These are phyloP conservation scores for Alloteropsis angusta DNA, from an alignment of 202 grass and related monocot genomes.

Conservation along the genomic window DNA sequence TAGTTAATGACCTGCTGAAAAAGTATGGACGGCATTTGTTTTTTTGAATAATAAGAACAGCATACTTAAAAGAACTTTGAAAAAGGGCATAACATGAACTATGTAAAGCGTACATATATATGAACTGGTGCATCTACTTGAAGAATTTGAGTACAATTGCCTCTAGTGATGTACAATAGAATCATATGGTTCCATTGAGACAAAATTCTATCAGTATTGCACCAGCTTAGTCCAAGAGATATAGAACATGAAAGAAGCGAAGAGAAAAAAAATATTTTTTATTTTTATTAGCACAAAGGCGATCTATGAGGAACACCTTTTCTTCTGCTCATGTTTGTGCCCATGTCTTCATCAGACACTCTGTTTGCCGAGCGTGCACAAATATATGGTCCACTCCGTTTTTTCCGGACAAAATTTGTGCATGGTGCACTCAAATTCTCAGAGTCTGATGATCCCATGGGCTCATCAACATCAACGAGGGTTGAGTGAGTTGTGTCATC, in stretches of 20 bases:
- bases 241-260: conserved; percentile 29
- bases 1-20: conserved; percentile 11
- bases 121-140: conserved; percentile 37
- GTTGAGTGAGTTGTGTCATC: conserved; percentile 86
- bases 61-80: neutral
- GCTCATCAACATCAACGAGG: conserved; percentile 80
- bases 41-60: conserved; percentile 16
- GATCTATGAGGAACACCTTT: conserved; percentile 92
- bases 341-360: conserved; percentile 67
- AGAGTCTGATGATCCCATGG: conserved; percentile 68
- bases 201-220: conserved; percentile 40
- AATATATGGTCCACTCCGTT: conserved; percentile 61
- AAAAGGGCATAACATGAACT: conserved; percentile 30
- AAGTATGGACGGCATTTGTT: conserved; percentile 9
- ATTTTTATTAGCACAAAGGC: conserved; percentile 77
- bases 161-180: conserved; percentile 53
- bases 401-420: conserved; percentile 66
- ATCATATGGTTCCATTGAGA: conserved; percentile 46
- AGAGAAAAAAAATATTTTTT: conserved; percentile 21
- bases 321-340: conserved; percentile 87
- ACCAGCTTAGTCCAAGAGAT: conserved; percentile 46
- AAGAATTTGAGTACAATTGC: conserved; percentile 54
- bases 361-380: conserved; percentile 65
- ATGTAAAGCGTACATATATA: conserved; percentile 46
- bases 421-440: conserved; percentile 59